Conservation (phyloP, 2,329 filamentous ascomycete genomes). For the Aspergillus pseudoviridinutans region DNA sequence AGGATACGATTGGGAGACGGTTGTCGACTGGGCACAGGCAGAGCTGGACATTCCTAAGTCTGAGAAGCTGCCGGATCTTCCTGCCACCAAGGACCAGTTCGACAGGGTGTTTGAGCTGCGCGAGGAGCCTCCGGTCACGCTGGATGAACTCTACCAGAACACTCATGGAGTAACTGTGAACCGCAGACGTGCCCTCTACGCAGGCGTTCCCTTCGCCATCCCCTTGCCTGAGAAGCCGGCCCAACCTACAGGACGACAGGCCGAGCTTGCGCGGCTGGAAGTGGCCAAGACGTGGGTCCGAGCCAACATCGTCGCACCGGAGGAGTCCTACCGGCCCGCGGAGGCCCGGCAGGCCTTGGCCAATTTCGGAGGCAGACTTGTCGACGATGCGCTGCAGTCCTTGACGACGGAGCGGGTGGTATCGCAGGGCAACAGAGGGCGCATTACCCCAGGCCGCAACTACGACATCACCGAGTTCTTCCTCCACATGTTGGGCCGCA, state of each 20-base stretch:
- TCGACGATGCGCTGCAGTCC: slow-evolving; percentile 38
- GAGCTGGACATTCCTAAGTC: slow-evolving; percentile 39
- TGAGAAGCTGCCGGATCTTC: slow-evolving; percentile 39
- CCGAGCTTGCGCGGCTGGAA: slow-evolving; percentile 26
- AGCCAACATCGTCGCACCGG: slow-evolving; percentile 43
- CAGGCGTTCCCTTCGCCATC: slow-evolving; percentile 34
- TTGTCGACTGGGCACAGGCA: slow-evolving; percentile 45
- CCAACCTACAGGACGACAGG: slow-evolving; percentile 9
- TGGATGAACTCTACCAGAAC: slow-evolving; percentile 36
- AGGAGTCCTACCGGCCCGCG: slow-evolving; percentile 37
- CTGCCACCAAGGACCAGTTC: slow-evolving; percentile 41
- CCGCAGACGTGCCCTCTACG: slow-evolving; percentile 32
- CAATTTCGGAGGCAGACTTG: slow-evolving; percentile 29
- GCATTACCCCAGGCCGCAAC: slow-evolving; percentile 40
- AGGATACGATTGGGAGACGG: slow-evolving; percentile 43
- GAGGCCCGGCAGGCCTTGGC: slow-evolving; percentile 34
- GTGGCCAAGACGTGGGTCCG: slow-evolving; percentile 47
- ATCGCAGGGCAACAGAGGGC: slow-evolving; percentile 36
- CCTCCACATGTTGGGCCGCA: slow-evolving; percentile 35
- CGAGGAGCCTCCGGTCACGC: slow-evolving; percentile 26
- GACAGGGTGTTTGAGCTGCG: slow-evolving; percentile 40
- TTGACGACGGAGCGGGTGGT: slow-evolving; percentile 41
- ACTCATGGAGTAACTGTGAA: slow-evolving; percentile 28
- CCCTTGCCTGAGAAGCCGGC: slow-evolving; percentile 14
- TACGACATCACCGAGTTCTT: slow-evolving; percentile 44